Conservation (phyloP, 495 filamentous ascomycete genomes). For the Penicillium roqueforti region DNA sequence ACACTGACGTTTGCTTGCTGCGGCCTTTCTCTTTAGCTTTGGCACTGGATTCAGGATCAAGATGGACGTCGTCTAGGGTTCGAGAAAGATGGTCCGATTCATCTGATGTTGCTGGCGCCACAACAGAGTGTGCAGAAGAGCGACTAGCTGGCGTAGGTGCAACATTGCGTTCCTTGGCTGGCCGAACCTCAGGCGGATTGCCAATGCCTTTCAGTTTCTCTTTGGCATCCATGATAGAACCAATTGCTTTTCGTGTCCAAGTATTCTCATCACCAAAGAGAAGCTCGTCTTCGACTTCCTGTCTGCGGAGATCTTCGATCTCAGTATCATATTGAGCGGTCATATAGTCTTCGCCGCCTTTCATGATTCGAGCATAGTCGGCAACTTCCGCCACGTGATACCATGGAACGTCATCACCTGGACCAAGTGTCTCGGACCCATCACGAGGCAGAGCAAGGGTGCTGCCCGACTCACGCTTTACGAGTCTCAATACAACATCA, state of each 20-base stretch:
- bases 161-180: conserved; percentile 44
- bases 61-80: conserved; percentile 23
- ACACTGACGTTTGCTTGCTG: conserved; percentile 26
- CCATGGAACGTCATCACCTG: conserved; percentile 81
- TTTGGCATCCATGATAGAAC: conserved; percentile 64
- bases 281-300: conserved; percentile 84
- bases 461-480: conserved; percentile 72
- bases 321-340: conserved; percentile 70
- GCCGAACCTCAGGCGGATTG: conserved; percentile 55
- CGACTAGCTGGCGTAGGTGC: conserved; percentile 42
- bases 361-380: conserved; percentile 95
- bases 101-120: conserved; percentile 16
- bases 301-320: conserved; percentile 64
- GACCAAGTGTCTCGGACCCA: conserved; percentile 62
- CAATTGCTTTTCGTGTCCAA: conserved; percentile 82
- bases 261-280: conserved; percentile 90
- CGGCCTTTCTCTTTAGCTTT: conserved; percentile 25
- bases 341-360: conserved; percentile 89
- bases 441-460: conserved; percentile 86
- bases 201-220: conserved; percentile 69
- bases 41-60: conserved; percentile 15
- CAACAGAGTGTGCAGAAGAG: conserved; percentile 17
- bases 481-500: conserved; percentile 82
- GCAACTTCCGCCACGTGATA: conserved; percentile 88
- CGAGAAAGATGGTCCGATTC: conserved; percentile 28